phyloP scores from a whole-genome alignment of 2,329 filamentous ascomycete species.

The Colletotrichum horii region DNA sequence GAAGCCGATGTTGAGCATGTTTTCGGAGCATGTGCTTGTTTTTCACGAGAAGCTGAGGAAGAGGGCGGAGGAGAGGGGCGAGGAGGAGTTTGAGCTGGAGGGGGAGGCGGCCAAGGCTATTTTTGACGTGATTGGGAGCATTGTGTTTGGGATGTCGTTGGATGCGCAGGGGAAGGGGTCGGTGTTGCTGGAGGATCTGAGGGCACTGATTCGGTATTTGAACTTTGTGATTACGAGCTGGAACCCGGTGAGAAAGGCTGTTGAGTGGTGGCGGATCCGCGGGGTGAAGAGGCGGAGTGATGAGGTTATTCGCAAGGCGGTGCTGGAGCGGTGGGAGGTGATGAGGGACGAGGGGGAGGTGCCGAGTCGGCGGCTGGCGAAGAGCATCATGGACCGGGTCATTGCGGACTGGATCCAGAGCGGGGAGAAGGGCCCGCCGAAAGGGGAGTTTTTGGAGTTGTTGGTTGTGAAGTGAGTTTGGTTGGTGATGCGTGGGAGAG shows the following conservation, averaged over 20 bases:
- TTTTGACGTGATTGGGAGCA: slow-evolving; percentile 26
- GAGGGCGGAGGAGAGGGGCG: slow-evolving; percentile 7
- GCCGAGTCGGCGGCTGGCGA: slow-evolving; percentile 13
- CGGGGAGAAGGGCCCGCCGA: not conserved
- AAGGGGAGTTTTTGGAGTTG: slow-evolving; percentile 22
- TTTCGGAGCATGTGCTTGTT: slow-evolving; percentile 26
- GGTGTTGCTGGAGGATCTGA: slow-evolving; percentile 19
- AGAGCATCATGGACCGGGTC: slow-evolving; percentile 28
- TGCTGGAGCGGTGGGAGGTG: not conserved
- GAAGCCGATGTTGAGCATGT: slow-evolving; percentile 24
- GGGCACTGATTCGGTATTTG: not conserved
- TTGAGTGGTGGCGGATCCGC: not conserved
- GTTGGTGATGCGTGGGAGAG: no score
- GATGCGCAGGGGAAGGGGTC: slow-evolving; percentile 23
- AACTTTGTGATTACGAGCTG: not conserved
- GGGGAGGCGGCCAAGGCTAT: slow-evolving; percentile 25
- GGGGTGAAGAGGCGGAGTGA: not conserved
- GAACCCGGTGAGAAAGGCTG: not conserved
- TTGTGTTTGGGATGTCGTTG: slow-evolving; percentile 23
- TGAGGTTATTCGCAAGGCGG: not conserved
- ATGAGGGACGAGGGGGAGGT: slow-evolving; percentile 16
- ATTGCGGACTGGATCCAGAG: slow-evolving; percentile 23
- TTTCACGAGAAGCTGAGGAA: slow-evolving; percentile 22
- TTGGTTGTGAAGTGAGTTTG: not conserved
- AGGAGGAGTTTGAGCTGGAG: slow-evolving; percentile 22